phyloP scores from a whole-genome alignment of 805 yeast species.

The Wickerhamiella dianesei region DNA sequence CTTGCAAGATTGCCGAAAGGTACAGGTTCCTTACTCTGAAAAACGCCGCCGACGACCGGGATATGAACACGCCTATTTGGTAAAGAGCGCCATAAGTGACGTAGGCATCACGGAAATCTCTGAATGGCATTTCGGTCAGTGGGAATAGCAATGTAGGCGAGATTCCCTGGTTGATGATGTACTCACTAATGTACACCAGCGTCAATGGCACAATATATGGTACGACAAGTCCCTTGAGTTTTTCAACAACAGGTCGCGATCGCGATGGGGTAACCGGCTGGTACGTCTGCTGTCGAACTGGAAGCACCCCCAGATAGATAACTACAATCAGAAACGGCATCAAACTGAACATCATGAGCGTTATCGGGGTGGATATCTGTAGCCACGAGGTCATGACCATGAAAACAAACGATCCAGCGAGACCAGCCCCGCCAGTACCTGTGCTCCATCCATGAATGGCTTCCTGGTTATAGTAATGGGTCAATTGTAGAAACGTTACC shows the following conservation, averaged over 20 bases:
- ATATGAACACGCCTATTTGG: slow-evolving; percentile 84
- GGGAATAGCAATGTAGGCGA: slow-evolving; percentile 81
- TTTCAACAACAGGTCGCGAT: slow-evolving; percentile 6
- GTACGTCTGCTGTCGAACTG: slow-evolving; percentile 14
- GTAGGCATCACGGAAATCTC: slow-evolving; percentile 66
- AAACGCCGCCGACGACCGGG: slow-evolving; percentile 67
- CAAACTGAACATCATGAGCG: slow-evolving; percentile 44
- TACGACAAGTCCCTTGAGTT: slow-evolving; percentile 22
- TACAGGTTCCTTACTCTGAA: slow-evolving; percentile 47
- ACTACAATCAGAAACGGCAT: slow-evolving; percentile 25
- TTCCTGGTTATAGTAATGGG: slow-evolving; percentile 53
- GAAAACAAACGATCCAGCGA: slow-evolving; percentile 59
- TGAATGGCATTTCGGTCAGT: slow-evolving; percentile 53
- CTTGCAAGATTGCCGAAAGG: slow-evolving; percentile 53
- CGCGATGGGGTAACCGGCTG: not conserved
- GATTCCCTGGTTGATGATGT: slow-evolving; percentile 80
- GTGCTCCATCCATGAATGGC: slow-evolving; percentile 78
- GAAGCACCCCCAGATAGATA: slow-evolving; percentile 23
- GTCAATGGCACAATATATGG: slow-evolving; percentile 71
- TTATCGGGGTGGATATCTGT: slow-evolving; percentile 37
- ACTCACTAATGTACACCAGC: slow-evolving; percentile 75
- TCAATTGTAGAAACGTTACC: slow-evolving; percentile 70
- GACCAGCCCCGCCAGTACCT: slow-evolving; percentile 95
- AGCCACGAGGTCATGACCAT: slow-evolving; percentile 60
- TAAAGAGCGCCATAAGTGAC: slow-evolving; percentile 83